phyloP scores from a whole-genome alignment of 1,284 basidiomycete species.

The Ustilago lituana region DNA sequence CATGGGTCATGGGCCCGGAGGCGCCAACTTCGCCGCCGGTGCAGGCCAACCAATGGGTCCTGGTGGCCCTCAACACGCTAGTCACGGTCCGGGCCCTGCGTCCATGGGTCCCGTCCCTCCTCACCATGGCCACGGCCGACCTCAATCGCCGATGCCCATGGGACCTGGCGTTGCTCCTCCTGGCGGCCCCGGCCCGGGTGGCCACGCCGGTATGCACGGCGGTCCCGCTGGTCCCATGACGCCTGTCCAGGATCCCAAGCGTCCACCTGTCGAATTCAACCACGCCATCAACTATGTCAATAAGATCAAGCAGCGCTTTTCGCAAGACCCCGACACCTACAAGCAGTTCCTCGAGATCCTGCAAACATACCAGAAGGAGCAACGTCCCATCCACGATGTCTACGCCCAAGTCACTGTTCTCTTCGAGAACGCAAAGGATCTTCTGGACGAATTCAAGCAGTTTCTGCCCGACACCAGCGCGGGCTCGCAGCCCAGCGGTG shows the following conservation, averaged over 20 bases:
- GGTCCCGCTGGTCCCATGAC: constrained; percentile 41
- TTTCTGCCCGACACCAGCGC: constrained; percentile 81
- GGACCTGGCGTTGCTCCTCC: constrained; percentile 36
- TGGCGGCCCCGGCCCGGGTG: constrained; percentile 15
- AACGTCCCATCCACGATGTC: constrained; percentile 86
- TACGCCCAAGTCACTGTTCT: constrained; percentile 90
- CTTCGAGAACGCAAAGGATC: constrained; percentile 90
- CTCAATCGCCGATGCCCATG: constrained; percentile 46
- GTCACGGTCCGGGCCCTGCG: constrained; percentile 35
- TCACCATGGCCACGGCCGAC: constrained; percentile 42
- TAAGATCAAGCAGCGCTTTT: constrained; percentile 95
- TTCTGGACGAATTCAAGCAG: constrained; percentile 93
- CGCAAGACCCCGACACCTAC: constrained; percentile 92
- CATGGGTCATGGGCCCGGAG: constrained; percentile 24
- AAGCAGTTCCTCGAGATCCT: constrained; percentile 98
- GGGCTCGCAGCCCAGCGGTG: constrained; percentile 59
- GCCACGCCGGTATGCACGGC: constrained; percentile 24
- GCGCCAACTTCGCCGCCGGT: constrained; percentile 22
- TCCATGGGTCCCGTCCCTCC: constrained; percentile 37
- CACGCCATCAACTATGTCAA: constrained; percentile 98
- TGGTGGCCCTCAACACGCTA: constrained; percentile 31
- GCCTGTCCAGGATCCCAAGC: constrained; percentile 47
- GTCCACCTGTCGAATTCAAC: constrained; percentile 83
- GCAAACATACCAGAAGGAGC: constrained; percentile 96
- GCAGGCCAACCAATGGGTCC: constrained; percentile 36